Base-by-base conservation (phyloP, 805 yeast genomes). In the Zygoascus bituminiphila region DNA sequence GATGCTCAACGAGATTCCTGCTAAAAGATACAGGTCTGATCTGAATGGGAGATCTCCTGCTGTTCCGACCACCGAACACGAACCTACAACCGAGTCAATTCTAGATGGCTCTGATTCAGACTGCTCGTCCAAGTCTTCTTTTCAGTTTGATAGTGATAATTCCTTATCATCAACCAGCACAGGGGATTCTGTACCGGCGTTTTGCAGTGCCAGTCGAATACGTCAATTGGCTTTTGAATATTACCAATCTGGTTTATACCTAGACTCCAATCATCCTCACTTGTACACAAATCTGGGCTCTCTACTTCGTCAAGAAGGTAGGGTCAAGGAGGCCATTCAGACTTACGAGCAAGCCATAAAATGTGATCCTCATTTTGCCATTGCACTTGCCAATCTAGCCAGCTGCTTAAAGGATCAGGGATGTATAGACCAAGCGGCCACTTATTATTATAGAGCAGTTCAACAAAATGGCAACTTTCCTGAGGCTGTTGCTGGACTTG, bases 231-330 rank as follows among this genome's bases (percentile, higher is more conserved):
- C 67, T 3, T 31, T 61, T 7, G 55, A 57, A 25, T 63, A 63
- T 41, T 63, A 63, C 46, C 48, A 49, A 22, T 60, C 51, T 40
- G 67, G 67, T 1, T 57, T 63, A 3, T 49, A 58, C 3, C 54
- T 63, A 14, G 67, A 63, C 45, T 43, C 59, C 9, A 56, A 55
- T n/a, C 67, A 63, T 41, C 67, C 67, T 2, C 67, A 63, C 48
- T 51, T 63, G 7, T 60, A 62, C 51, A 62, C 67, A 5, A 63
- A 63, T 23, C 52, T 62, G 26, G 67, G 67, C 6, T 61, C 67
- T 6, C 51, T 63, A 2, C 53, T 56, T 20, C 57, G 64, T 12
- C 66, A 63, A 37, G 64, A 61, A 35, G 67, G 67, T 9, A 39
- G 54, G 1, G 42, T 59, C 6, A 35, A 47, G 4, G 60, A 58